Percentiles rank a stretch among this genome's conserved stretches.
Evolutionary conservation across 441 rosid species (phyloP).

Genomic region (Macaranga tanarius): DNA sequence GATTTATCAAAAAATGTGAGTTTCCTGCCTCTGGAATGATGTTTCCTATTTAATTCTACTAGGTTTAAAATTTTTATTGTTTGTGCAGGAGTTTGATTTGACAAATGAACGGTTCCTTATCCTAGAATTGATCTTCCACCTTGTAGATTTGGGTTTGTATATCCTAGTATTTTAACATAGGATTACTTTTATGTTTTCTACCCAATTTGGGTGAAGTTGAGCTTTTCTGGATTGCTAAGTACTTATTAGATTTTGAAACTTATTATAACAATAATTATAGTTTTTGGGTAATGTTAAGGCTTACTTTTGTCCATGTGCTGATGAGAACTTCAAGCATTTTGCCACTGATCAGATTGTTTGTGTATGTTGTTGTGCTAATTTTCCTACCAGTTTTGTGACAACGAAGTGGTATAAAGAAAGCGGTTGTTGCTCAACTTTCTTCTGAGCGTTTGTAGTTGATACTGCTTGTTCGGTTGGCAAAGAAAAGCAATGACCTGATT

Average conservation of each 20-base stretch:
- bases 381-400: not conserved
- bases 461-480: not conserved
- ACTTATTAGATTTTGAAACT: constrained; percentile 2
- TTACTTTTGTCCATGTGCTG: not conserved
- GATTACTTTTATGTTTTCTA: not conserved
- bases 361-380: not conserved
- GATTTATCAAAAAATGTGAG: constrained; percentile 73
- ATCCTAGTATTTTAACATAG: not conserved
- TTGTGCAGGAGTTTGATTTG: constrained; percentile 84
- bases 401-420: constrained; percentile 10
- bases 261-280: not conserved
- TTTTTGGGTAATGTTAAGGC: not conserved
- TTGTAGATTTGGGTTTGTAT: constrained; percentile 84
- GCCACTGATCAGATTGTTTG: not conserved
- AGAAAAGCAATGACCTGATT: not conserved
- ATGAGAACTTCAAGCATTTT: not conserved
- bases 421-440: not conserved
- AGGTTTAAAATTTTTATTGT: not conserved
- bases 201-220: not conserved
- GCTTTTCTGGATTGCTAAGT: not conserved
- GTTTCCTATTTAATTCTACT: constrained; percentile 2
- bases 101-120: constrained; percentile 94
- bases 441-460: not conserved
- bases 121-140: constrained; percentile 92
- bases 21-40: not conserved